Evolutionary conservation across 331 rosid genomes (phyloP).

Genomic region (Acacia concinna): DNA sequence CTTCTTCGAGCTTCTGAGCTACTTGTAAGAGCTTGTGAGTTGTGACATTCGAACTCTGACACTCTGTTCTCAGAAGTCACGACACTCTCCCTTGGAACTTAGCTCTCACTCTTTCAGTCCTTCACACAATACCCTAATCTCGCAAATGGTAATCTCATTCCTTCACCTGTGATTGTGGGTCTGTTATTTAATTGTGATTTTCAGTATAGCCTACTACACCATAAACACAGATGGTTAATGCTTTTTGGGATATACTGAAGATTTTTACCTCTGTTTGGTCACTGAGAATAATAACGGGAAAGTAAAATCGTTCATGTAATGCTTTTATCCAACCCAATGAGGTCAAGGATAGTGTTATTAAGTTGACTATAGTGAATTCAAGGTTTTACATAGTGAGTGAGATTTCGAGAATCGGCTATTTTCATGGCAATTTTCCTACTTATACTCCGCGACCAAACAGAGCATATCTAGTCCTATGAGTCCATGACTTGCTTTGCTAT

Average conservation of each 20-base stretch:
- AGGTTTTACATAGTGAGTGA: conserved; percentile 10
- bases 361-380: conserved; percentile 31
- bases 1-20: too few species aligned
- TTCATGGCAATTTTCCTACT: conserved; percentile 31
- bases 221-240: too few species aligned
- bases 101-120: too few species aligned
- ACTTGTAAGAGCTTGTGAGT: too few species aligned
- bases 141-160: too few species aligned
- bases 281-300: conserved; percentile 9
- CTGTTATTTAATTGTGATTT: too few species aligned
- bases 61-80: too few species aligned
- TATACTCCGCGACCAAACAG: conserved; percentile 41
- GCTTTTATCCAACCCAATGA: neutral
- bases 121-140: too few species aligned
- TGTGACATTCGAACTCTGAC: too few species aligned
- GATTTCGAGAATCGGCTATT: conserved; percentile 22
- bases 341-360: conserved; percentile 10
- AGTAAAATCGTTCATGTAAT: neutral
- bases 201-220: too few species aligned
- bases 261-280: conserved; percentile 39
- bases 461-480: conserved; percentile 31
- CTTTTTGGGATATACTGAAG: neutral
- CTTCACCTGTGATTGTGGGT: too few species aligned
- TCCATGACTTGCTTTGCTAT: conserved; percentile 16
- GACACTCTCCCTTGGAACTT: too few species aligned